Evolutionary conservation across 371 early-diverging fungal genomes (phyloP).

Genomic region (Globomyces sp.): DNA sequence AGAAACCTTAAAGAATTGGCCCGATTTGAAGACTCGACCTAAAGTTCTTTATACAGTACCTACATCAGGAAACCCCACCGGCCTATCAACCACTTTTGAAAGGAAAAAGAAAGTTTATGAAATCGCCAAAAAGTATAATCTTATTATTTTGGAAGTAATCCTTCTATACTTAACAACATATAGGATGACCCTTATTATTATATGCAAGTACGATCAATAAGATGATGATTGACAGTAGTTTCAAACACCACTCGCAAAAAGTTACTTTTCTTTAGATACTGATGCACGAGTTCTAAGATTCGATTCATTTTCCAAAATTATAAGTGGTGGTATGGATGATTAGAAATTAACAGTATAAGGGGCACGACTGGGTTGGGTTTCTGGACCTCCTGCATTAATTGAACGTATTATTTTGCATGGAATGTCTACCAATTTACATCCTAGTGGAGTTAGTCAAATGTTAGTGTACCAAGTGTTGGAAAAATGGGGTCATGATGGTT

Average conservation of each 20-base stretch:
- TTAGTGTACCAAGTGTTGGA: slow-evolving; percentile 59
- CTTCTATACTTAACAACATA: background rate
- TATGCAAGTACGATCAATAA: slow-evolving; percentile 47
- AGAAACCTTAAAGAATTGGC: slow-evolving; percentile 43
- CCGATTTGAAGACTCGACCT: slow-evolving; percentile 49
- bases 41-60: slow-evolving; percentile 66
- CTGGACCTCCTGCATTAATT: slow-evolving; percentile 66
- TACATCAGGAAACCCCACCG: slow-evolving; percentile 73
- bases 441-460: slow-evolving; percentile 71
- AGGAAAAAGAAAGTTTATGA: slow-evolving; percentile 63
- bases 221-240: slow-evolving; percentile 34
- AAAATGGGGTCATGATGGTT: slow-evolving; percentile 68
- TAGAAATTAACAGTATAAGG: too few species aligned
- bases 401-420: slow-evolving; percentile 71
- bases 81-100: slow-evolving; percentile 58
- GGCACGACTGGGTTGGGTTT: slow-evolving; percentile 71
- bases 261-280: slow-evolving; percentile 73
- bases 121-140: slow-evolving; percentile 55
- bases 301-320: slow-evolving; percentile 78
- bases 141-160: slow-evolving; percentile 57
- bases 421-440: slow-evolving; percentile 63
- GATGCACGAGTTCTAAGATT: slow-evolving; percentile 81
- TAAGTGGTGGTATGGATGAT: slow-evolving; percentile 60
- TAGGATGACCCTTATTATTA: slow-evolving; percentile 78
- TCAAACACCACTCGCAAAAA: slow-evolving; percentile 37